phyloP scores from a whole-genome alignment of 805 yeast genomes.

The Saccharomycopsis sp. region DNA sequence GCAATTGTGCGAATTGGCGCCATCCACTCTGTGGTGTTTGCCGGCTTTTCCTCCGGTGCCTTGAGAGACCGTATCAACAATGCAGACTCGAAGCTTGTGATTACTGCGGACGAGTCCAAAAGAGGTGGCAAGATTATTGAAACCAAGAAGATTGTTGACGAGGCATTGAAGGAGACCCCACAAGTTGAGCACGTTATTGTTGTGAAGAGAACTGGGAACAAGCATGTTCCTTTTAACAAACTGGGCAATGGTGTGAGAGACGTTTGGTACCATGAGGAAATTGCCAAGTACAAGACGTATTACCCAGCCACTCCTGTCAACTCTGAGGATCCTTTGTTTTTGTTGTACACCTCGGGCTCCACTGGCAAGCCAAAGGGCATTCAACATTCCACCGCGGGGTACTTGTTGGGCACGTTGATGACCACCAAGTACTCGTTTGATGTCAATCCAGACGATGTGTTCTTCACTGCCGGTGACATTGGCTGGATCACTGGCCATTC shows the following conservation, averaged over 20 bases:
- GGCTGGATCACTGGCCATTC: slow-evolving; percentile 93
- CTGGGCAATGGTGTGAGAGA: slow-evolving; percentile 47
- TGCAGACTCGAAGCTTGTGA: slow-evolving; percentile 61
- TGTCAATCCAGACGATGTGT: slow-evolving; percentile 60
- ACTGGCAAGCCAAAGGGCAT: slow-evolving; percentile 89
- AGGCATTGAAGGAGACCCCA: slow-evolving; percentile 60
- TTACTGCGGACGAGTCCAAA: slow-evolving; percentile 74
- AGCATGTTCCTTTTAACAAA: slow-evolving; percentile 35
- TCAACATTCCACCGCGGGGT: slow-evolving; percentile 75
- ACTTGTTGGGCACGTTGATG: slow-evolving; percentile 60
- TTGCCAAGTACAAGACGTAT: slow-evolving; percentile 56
- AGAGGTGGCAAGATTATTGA: slow-evolving; percentile 78
- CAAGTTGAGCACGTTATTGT: slow-evolving; percentile 62
- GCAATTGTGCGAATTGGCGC: slow-evolving; percentile 81
- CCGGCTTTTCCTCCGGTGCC: slow-evolving; percentile 72
- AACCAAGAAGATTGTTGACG: slow-evolving; percentile 77
- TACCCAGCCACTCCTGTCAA: slow-evolving; percentile 65
- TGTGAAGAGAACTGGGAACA: slow-evolving; percentile 62
- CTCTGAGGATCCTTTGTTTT: slow-evolving; percentile 75
- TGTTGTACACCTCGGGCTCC: slow-evolving; percentile 78
- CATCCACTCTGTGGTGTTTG: slow-evolving; percentile 75
- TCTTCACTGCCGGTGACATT: slow-evolving; percentile 84
- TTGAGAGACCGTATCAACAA: slow-evolving; percentile 63
- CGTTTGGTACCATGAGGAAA: slow-evolving; percentile 69
- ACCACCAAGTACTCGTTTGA: slow-evolving; percentile 73